Conservation (phyloP, 768 basidiomycete species). For the Harrya chromipes region DNA sequence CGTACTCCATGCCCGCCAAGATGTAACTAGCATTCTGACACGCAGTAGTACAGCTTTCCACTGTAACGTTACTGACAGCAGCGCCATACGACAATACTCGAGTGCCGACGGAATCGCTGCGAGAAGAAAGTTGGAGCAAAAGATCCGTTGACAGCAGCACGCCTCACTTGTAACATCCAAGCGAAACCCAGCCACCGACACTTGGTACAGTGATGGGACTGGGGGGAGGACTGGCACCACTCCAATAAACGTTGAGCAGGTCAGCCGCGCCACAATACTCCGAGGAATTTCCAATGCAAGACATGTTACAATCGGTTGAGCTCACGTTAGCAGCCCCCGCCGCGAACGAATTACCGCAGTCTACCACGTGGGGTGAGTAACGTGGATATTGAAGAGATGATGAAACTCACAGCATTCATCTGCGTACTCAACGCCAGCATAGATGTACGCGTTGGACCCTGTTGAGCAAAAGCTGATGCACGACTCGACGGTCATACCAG, state of each 20-base stretch:
- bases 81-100: constrained; percentile 34
- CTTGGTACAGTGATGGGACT: constrained; percentile 48
- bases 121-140: background rate
- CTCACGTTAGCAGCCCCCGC: constrained; percentile 45
- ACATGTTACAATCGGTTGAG: constrained; percentile 53
- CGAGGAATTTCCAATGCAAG: constrained; percentile 55
- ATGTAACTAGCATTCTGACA: constrained; percentile 42
- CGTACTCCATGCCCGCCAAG: constrained; percentile 45
- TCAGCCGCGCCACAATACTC: constrained; percentile 62
- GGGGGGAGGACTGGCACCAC: constrained; percentile 52
- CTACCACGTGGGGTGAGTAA: constrained; percentile 32
- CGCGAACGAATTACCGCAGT: constrained; percentile 58
- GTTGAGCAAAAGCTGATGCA: constrained; percentile 45
- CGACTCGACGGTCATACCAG: constrained; percentile 59
- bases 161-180: constrained; percentile 74
- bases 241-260: constrained; percentile 64
- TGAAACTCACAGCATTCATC: constrained; percentile 57
- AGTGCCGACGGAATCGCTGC: constrained; percentile 33
- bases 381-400: background rate
- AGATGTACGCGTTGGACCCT: constrained; percentile 42
- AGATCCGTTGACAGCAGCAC: background rate
- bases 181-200: constrained; percentile 62
- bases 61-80: constrained; percentile 41
- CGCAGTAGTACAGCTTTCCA: constrained; percentile 47
- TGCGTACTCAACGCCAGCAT: constrained; percentile 68